Conservation (phyloP, 176 grass and related monocot genomes). For the Eremochloa ophiuroides region DNA sequence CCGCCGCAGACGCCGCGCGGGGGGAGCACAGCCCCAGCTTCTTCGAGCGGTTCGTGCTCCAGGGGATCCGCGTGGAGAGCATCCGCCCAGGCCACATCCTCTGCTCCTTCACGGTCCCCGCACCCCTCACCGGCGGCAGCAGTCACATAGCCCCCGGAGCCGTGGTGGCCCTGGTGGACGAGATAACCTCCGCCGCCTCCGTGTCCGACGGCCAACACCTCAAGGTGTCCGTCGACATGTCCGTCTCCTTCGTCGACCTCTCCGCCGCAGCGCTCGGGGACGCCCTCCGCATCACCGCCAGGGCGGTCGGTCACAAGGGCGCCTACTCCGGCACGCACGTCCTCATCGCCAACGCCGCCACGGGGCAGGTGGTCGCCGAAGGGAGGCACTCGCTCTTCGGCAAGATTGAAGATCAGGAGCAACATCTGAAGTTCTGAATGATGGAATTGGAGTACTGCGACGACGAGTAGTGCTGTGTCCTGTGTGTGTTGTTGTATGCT, state of each 20-base stretch:
- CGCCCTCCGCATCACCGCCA: conserved; percentile 54
- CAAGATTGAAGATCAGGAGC: conserved; percentile 42
- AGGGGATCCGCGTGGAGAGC: conserved; percentile 57
- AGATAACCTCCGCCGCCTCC: conserved; percentile 39
- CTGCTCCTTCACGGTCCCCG: conserved; percentile 85
- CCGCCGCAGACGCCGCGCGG: neutral
- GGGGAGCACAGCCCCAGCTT: conserved; percentile 34
- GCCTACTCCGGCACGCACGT: conserved; percentile 60
- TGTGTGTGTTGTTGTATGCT: neutral
- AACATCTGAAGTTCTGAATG: too few relatives aligned
- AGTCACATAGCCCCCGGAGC: conserved; percentile 42
- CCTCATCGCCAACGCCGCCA: conserved; percentile 56
- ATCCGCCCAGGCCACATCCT: conserved; percentile 53
- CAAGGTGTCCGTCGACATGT: conserved; percentile 83
- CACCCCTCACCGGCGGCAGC: conserved; percentile 41
- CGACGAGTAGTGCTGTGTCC: neutral
- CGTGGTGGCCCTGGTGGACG: conserved; percentile 64
- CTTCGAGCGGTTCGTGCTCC: conserved; percentile 66
- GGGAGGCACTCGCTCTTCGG: conserved; percentile 87
- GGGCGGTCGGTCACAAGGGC: conserved; percentile 57
- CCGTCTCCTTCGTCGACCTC: conserved; percentile 49
- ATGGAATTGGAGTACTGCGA: neutral
- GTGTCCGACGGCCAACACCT: conserved; percentile 28
- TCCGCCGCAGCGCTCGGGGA: conserved; percentile 39
- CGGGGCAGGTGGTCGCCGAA: conserved; percentile 62